Conservation (phyloP, 768 basidiomycete species). For the Lactifluus subvellereus region DNA sequence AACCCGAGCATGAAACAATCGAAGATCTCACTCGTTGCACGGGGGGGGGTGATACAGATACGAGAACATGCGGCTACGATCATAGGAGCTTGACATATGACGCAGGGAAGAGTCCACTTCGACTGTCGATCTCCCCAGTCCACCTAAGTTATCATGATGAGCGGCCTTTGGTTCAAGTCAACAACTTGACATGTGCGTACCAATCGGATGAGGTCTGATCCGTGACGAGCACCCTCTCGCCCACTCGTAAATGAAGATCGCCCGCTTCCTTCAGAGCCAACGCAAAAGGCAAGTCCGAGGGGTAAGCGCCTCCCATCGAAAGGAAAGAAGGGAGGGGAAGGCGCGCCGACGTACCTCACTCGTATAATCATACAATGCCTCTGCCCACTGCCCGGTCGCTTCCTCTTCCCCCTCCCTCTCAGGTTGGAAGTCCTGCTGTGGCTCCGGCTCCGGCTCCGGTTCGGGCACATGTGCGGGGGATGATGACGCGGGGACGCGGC, state of each 20-base stretch:
- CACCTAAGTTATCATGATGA: constrained; percentile 19
- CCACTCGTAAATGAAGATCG: constrained; percentile 55
- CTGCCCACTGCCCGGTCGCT: constrained; percentile 65
- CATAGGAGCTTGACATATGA: constrained; percentile 21
- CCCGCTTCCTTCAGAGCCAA: constrained; percentile 52
- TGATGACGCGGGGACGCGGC: constrained; percentile 23
- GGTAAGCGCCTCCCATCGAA: background rate
- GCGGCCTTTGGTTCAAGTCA: background rate
- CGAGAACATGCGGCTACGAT: background rate
- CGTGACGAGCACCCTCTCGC: constrained; percentile 54
- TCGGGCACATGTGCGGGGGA: constrained; percentile 1
- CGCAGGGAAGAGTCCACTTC: constrained; percentile 23
- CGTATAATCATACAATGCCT: constrained; percentile 69
- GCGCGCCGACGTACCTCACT: constrained; percentile 43
- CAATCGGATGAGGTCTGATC: constrained; percentile 72
- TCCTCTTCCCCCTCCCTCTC: constrained; percentile 34
- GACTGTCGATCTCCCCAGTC: constrained; percentile 20
- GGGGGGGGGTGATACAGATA: background rate
- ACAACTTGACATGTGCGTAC: constrained; percentile 36
- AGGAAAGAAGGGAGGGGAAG: background rate
- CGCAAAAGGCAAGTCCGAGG: background rate
- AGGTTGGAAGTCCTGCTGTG: constrained; percentile 18
- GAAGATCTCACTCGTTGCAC: background rate
- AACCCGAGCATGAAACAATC: background rate
- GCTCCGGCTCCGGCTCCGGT: constrained; percentile 10